These are phyloP conservation scores for Tothia fuscella DNA, from an alignment of 2,329 filamentous ascomycete genomes.

Conservation along the genomic window DNA sequence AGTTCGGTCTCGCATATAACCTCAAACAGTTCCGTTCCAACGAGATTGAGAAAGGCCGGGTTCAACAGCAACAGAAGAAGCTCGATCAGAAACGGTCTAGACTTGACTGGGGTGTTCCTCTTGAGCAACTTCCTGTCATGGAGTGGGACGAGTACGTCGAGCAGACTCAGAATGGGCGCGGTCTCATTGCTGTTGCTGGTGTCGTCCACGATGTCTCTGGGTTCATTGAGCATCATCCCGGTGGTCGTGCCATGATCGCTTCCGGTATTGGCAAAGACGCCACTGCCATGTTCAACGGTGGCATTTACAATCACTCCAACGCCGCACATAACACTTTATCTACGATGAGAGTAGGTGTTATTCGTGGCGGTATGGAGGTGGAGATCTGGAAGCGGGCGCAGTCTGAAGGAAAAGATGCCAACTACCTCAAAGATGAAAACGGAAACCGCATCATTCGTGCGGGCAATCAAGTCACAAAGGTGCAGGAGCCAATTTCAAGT, in stretches of 20 bases:
- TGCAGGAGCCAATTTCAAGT: slow-evolving; percentile 65
- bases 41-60: slow-evolving; percentile 33
- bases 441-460: slow-evolving; percentile 78
- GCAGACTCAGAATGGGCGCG: slow-evolving; percentile 30
- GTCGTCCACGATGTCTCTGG: slow-evolving; percentile 31
- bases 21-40: slow-evolving; percentile 34
- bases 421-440: slow-evolving; percentile 65
- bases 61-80: slow-evolving; percentile 34
- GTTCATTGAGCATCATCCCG: slow-evolving; percentile 32
- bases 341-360: slow-evolving; percentile 31
- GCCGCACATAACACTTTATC: slow-evolving; percentile 31
- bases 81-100: slow-evolving; percentile 31
- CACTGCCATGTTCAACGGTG: slow-evolving; percentile 33
- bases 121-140: slow-evolving; percentile 31
- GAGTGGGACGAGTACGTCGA: slow-evolving; percentile 34
- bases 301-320: slow-evolving; percentile 31
- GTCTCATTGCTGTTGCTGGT: slow-evolving; percentile 29
- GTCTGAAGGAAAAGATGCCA: slow-evolving; percentile 51
- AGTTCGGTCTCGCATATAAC: slow-evolving; percentile 31
- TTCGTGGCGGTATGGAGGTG: slow-evolving; percentile 31
- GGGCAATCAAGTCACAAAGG: slow-evolving; percentile 73
- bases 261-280: slow-evolving; percentile 31
- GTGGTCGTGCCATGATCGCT: slow-evolving; percentile 30
- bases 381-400: slow-evolving; percentile 31
- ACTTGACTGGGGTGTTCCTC: slow-evolving; percentile 32